Evolutionary conservation across 345 rosid genomes (phyloP).

Genomic region (Carallia brachiata): DNA sequence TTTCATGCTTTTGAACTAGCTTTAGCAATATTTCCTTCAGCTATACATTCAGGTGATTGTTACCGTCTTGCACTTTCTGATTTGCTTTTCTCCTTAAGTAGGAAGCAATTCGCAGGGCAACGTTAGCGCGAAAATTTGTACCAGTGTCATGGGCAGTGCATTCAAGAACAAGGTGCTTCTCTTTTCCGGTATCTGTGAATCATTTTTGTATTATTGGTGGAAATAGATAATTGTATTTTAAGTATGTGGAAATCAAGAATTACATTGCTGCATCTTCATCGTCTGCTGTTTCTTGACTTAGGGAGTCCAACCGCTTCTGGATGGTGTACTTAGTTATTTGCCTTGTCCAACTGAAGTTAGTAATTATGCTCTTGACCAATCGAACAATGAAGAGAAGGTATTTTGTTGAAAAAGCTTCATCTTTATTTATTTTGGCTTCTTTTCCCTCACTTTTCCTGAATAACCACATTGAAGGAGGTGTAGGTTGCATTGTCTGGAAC

Average conservation of each 20-base stretch:
- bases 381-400: slow-evolving; percentile 86
- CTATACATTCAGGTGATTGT: too few species aligned
- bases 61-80: slow-evolving; percentile 5
- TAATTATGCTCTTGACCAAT: slow-evolving; percentile 93
- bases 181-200: background rate
- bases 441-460: background rate
- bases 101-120: slow-evolving; percentile 96
- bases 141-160: slow-evolving; percentile 99
- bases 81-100: slow-evolving; percentile 29
- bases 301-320: slow-evolving; percentile 95
- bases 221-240: background rate
- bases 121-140: slow-evolving; percentile 83
- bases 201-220: background rate
- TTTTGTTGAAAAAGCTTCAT: slow-evolving; percentile 5
- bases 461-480: slow-evolving; percentile 15
- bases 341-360: slow-evolving; percentile 92
- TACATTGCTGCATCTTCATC: slow-evolving; percentile 4
- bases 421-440: background rate
- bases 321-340: slow-evolving; percentile 81
- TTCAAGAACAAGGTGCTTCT: slow-evolving; percentile 89
- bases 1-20: too few species aligned
- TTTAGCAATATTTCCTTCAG: too few species aligned
- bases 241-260: too few species aligned
- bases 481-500: slow-evolving; percentile 75
- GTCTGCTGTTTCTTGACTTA: slow-evolving; percentile 23